phyloP scores from a whole-genome alignment of 345 rosid species.

The Eucalyptus regnans region DNA sequence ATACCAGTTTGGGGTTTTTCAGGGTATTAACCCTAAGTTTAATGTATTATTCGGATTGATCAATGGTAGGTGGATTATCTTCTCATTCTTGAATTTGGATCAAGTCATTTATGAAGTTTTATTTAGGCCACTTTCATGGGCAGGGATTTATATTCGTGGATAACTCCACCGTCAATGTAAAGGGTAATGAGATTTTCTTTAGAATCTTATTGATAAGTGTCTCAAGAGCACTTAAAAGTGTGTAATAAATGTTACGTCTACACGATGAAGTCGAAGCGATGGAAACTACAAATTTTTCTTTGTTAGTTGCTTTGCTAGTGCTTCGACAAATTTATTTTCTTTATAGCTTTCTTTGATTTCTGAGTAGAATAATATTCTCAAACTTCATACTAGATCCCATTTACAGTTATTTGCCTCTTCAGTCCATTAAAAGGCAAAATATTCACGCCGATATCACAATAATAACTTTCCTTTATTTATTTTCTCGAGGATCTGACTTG shows the following conservation, averaged over 20 bases:
- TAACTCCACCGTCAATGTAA: background rate
- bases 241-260: background rate
- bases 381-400: background rate
- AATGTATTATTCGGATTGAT: background rate
- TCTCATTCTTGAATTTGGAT: background rate
- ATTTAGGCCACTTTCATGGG: background rate
- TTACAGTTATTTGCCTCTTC: background rate
- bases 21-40: background rate
- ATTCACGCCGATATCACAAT: background rate
- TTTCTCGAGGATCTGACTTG: background rate
- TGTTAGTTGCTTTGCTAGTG: accelerated
- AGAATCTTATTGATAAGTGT: background rate
- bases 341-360: background rate
- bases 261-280: background rate
- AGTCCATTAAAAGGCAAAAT: background rate
- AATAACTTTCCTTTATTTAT: background rate
- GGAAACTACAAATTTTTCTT: background rate
- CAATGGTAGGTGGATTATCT: background rate
- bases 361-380: background rate
- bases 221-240: background rate
- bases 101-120: background rate
- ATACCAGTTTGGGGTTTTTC: too few species aligned
- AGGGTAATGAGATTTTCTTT: background rate
- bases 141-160: background rate
- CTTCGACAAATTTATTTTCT: background rate